Base-by-base conservation (phyloP, 2,329 filamentous ascomycete species). In the Sporothrix inflata region DNA sequence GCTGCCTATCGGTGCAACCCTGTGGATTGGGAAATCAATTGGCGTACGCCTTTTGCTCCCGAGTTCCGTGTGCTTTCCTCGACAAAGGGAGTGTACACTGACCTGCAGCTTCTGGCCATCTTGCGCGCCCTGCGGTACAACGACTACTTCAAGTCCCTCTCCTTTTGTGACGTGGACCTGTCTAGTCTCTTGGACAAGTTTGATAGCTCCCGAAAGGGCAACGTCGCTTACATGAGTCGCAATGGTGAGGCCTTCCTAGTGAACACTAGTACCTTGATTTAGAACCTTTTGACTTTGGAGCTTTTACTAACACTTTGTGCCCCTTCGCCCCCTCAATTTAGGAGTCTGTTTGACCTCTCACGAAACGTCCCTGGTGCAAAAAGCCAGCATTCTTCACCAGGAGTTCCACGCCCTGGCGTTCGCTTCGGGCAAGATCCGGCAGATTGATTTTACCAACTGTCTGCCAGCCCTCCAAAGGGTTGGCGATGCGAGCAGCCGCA, bases 91-190 rank as follows among this genome's bases (percentile, higher is more conserved):
- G 76, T 76, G 5, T 89, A 89, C 76, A 83, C 83, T 4, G 79
- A 83, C 4, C 77, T 86, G 49, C 87, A 89, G 76, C 80, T 89
- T 3, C 78, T 89, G n/a, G 87, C 87, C 11, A 83, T 88, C 0
- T 83, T 89, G 75, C 84, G 86, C 4, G 86, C 87, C 1, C 78
- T 89, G 73, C 83, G 87, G 11, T 89, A 87, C 77, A 89, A 89
- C 70, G 87, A 86, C 74, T 89, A 86, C 75, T 89, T 89, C 79
- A 86, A 85, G 72, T 85, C 86, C 0, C 78, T 89, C n/a, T 88
- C 86, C 1, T 87, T 89, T 74, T 78, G 81, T 11, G 83, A 85
- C 69, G 82, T 89, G 16, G 84, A 88, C 74, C 80, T 89, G 24
- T 83, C 83, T 1, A 79, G 76, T 19, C 78, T 85, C 1, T 78